phyloP scores from a whole-genome alignment of 2,329 filamentous ascomycete genomes.

The Fusarium xylarioides region DNA sequence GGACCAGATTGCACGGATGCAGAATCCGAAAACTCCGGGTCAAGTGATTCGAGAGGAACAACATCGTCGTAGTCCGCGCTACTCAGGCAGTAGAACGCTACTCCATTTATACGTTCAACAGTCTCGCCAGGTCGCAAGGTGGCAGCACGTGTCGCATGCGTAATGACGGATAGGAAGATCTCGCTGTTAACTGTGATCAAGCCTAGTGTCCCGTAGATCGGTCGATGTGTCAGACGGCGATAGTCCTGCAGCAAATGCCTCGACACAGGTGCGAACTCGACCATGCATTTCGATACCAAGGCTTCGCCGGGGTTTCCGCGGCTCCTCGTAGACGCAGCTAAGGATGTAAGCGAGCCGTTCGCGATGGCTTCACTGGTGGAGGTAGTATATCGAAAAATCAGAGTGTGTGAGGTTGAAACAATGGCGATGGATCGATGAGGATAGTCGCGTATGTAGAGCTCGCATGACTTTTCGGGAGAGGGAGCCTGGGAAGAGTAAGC shows the following conservation, averaged over 20 bases:
- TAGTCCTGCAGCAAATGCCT: slow-evolving; percentile 78
- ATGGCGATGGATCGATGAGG: slow-evolving; percentile 90
- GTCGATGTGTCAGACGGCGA: slow-evolving; percentile 75
- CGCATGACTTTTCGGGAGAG: slow-evolving; percentile 70
- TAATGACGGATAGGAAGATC: slow-evolving; percentile 92
- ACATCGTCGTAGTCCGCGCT: slow-evolving; percentile 86
- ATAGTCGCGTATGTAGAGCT: slow-evolving; percentile 85
- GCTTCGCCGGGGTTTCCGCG: slow-evolving; percentile 54
- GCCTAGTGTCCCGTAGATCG: slow-evolving; percentile 86
- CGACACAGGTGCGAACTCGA: slow-evolving; percentile 78
- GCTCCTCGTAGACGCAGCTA: slow-evolving; percentile 57
- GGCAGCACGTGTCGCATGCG: slow-evolving; percentile 79
- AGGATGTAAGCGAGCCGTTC: slow-evolving; percentile 67
- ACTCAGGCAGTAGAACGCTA: slow-evolving; percentile 94
- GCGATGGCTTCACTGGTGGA: slow-evolving; percentile 67
- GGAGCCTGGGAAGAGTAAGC: slow-evolving; percentile 59
- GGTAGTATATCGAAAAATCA: slow-evolving; percentile 84
- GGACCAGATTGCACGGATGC: slow-evolving; percentile 53
- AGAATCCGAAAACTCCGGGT: slow-evolving; percentile 59
- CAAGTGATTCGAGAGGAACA: slow-evolving; percentile 62
- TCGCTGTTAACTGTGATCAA: slow-evolving; percentile 85
- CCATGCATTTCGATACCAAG: slow-evolving; percentile 76
- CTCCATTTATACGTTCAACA: slow-evolving; percentile 84
- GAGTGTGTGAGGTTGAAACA: slow-evolving; percentile 78
- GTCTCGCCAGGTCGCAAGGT: slow-evolving; percentile 87